These are phyloP conservation scores for Lantana camara DNA, from an alignment of 257 asterid genomes.

Conservation along the genomic window DNA sequence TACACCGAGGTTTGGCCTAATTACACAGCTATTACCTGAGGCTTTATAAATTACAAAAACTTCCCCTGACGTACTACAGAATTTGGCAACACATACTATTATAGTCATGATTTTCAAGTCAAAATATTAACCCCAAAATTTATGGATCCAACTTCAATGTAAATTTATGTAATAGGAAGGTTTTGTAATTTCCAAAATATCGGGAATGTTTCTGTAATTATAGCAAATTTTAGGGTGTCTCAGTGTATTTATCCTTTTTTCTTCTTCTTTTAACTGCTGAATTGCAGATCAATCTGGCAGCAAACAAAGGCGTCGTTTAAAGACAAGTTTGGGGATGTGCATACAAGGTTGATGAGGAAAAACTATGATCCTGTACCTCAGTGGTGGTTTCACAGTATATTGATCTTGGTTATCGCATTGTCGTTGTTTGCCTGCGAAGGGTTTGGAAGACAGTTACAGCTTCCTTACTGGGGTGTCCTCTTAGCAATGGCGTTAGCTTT, in stretches of 20 bases:
- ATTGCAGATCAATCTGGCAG: conserved; percentile 55
- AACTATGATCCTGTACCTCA: conserved; percentile 70
- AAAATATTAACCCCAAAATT: too few species aligned
- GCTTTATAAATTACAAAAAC: too few species aligned
- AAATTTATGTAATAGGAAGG: too few species aligned
- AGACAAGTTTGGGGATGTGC: conserved; percentile 62
- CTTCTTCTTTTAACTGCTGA: not conserved
- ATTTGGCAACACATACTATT: too few species aligned
- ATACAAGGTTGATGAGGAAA: conserved; percentile 68
- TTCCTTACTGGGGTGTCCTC: conserved; percentile 71
- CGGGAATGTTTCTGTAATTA: too few species aligned
- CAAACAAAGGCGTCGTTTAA: conserved; percentile 59
- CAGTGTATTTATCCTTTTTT: not conserved
- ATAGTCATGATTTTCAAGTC: too few species aligned
- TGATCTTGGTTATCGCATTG: conserved; percentile 39
- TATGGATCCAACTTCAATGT: too few species aligned
- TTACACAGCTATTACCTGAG: too few species aligned
- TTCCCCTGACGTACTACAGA: too few species aligned
- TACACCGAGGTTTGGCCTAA: too few species aligned
- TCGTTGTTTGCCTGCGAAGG: conserved; percentile 59
- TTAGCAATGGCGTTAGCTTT: conserved; percentile 55
- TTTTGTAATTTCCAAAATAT: too few species aligned
- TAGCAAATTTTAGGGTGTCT: too few species aligned
- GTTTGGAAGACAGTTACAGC: conserved; percentile 59
- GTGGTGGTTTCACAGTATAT: conserved; percentile 66